phyloP scores from a whole-genome alignment of 352 stramenopile genomes.

The Pseudoperonospora humuli region DNA sequence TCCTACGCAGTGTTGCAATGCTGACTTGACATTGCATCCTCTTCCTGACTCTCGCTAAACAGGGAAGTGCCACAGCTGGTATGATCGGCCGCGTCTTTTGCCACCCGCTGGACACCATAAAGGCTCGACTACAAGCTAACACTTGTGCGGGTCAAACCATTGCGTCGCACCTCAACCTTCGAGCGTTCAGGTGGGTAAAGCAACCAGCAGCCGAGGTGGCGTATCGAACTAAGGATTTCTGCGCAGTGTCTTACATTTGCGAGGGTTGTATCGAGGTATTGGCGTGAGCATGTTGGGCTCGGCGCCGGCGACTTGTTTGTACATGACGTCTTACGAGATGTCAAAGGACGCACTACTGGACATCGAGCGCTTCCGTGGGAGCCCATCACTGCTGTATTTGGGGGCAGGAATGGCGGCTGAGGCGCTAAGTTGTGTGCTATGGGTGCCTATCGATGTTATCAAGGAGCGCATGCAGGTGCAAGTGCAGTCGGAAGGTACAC shows the following conservation, averaged over 20 bases:
- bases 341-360: slow-evolving; percentile 51
- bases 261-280: slow-evolving; percentile 92
- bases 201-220: not conserved
- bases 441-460: slow-evolving; percentile 98
- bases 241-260: slow-evolving; percentile 37
- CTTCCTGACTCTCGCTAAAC: not conserved
- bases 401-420: slow-evolving; percentile 65
- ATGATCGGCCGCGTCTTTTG: slow-evolving; percentile 83
- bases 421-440: slow-evolving; percentile 90
- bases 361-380: slow-evolving; percentile 32
- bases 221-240: not conserved
- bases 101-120: slow-evolving; percentile 90
- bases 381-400: slow-evolving; percentile 63
- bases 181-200: slow-evolving; percentile 33
- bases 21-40: no score
- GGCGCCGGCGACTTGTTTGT: slow-evolving; percentile 93
- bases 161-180: slow-evolving; percentile 33
- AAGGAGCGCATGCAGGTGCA: slow-evolving; percentile 98
- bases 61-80: slow-evolving; percentile 76
- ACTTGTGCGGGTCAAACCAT: slow-evolving; percentile 31
- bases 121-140: slow-evolving; percentile 75
- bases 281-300: slow-evolving; percentile 91
- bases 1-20: no score
- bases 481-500: slow-evolving; percentile 6
- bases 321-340: slow-evolving; percentile 95